Conservation (phyloP, 306 rosid species). For the Carpinus viminea region DNA sequence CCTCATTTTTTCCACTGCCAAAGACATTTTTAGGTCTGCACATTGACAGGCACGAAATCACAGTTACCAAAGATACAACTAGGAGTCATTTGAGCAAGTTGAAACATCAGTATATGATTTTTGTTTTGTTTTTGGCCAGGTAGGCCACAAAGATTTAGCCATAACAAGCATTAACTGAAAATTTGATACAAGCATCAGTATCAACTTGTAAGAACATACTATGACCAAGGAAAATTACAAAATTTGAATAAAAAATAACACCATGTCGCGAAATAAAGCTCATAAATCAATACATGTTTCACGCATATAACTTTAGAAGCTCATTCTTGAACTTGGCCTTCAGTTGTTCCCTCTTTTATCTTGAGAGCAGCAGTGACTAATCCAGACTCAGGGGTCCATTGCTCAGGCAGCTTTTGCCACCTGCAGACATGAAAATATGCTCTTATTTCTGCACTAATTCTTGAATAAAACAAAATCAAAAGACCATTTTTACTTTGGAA, state of each 20-base stretch:
- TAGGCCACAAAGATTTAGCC: background rate
- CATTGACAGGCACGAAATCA: no score
- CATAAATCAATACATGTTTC: conserved; percentile 27
- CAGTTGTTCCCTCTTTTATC: conserved; percentile 81
- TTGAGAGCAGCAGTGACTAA: conserved; percentile 92
- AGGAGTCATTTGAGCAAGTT: no score
- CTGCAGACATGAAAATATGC: conserved; percentile 38
- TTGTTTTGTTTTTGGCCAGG: background rate
- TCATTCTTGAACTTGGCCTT: conserved; percentile 75
- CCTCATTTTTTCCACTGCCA: no score
- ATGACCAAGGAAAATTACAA: background rate
- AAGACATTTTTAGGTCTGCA: no score
- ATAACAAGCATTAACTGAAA: background rate
- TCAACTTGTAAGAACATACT: background rate
- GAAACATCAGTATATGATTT: background rate
- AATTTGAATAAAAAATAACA: background rate
- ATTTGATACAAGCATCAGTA: background rate
- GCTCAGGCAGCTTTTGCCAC: conserved; percentile 67
- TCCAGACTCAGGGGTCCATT: conserved; percentile 94
- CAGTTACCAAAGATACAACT: no score
- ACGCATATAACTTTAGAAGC: conserved; percentile 65
- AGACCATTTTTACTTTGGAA: background rate
- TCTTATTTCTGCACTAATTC: background rate
- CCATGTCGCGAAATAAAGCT: background rate
- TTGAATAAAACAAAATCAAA: background rate